Percentiles rank a stretch among this genome's conserved stretches.
phyloP scores from a whole-genome alignment of 2,329 filamentous ascomycete genomes.

The Davidsoniella virescens region DNA sequence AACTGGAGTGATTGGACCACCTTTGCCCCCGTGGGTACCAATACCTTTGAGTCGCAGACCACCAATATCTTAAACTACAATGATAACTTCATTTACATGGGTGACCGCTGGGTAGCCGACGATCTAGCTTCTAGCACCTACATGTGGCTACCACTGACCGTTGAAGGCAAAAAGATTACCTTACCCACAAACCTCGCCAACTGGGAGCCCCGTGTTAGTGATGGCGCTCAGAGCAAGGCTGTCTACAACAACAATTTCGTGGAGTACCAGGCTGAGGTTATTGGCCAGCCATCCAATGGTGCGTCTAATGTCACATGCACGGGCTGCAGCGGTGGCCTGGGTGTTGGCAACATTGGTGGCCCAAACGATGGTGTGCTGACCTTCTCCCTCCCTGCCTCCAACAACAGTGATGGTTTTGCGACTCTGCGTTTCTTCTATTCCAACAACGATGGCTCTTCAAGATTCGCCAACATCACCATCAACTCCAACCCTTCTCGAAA shows the following conservation, averaged over 20 bases:
- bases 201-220: conserved; percentile 33
- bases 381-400: conserved; percentile 30
- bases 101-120: conserved; percentile 47
- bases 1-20: conserved; percentile 45
- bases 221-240: conserved; percentile 27
- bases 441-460: conserved; percentile 36
- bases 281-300: conserved; percentile 18
- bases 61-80: conserved; percentile 36
- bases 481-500: conserved; percentile 32
- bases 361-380: conserved; percentile 28
- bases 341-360: conserved; percentile 41
- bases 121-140: conserved; percentile 47
- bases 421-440: conserved; percentile 39
- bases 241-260: no score
- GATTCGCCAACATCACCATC: conserved; percentile 38
- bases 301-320: conserved; percentile 32
- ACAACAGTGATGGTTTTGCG: conserved; percentile 28
- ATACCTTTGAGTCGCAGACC: conserved; percentile 44
- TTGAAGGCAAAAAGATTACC: conserved; percentile 32
- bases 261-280: no score
- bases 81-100: conserved; percentile 40
- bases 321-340: conserved; percentile 31
- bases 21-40: conserved; percentile 39
- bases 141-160: conserved; percentile 44
- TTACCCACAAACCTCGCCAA: conserved; percentile 35